phyloP scores from a whole-genome alignment of 2,329 filamentous ascomycete genomes.

The Arthroderma sp. region DNA sequence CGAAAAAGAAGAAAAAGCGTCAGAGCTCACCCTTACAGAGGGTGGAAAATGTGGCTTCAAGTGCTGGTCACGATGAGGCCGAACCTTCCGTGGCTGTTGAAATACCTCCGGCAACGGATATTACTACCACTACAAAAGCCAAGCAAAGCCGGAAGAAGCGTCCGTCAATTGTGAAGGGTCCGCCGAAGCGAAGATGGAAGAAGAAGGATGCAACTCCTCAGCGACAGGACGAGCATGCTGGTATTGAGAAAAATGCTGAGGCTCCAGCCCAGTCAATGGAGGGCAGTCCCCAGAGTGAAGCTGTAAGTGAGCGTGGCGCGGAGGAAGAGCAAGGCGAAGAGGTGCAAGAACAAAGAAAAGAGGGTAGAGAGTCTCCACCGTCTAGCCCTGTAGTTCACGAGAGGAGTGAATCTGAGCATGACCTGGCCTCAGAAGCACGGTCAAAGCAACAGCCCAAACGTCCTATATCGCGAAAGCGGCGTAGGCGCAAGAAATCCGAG shows the following conservation, averaged over 20 bases:
- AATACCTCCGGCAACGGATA: too few relatives aligned
- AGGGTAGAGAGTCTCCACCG: too few relatives aligned
- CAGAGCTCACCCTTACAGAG: neutral
- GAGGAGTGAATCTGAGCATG: too few relatives aligned
- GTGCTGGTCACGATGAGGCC: neutral
- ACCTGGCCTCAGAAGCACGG: neutral
- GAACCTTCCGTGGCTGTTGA: neutral
- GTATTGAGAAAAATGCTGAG: too few relatives aligned
- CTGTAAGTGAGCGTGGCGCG: too few relatives aligned
- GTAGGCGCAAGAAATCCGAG: neutral
- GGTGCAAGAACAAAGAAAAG: too few relatives aligned
- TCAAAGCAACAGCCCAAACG: neutral
- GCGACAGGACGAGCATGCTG: neutral
- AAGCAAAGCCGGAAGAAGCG: neutral
- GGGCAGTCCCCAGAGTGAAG: too few relatives aligned
- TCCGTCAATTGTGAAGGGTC: neutral
- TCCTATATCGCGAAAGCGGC: neutral
- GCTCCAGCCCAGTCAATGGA: too few relatives aligned
- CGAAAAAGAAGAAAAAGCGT: constrained; percentile 6
- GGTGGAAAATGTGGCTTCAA: neutral
- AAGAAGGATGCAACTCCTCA: constrained; percentile 2
- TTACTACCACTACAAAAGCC: too few relatives aligned
- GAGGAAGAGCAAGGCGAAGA: too few relatives aligned
- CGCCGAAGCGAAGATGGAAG: neutral
- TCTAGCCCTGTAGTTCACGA: too few relatives aligned